Base-by-base conservation (phyloP, 495 filamentous ascomycete genomes). In the Talaromyces ruber region DNA sequence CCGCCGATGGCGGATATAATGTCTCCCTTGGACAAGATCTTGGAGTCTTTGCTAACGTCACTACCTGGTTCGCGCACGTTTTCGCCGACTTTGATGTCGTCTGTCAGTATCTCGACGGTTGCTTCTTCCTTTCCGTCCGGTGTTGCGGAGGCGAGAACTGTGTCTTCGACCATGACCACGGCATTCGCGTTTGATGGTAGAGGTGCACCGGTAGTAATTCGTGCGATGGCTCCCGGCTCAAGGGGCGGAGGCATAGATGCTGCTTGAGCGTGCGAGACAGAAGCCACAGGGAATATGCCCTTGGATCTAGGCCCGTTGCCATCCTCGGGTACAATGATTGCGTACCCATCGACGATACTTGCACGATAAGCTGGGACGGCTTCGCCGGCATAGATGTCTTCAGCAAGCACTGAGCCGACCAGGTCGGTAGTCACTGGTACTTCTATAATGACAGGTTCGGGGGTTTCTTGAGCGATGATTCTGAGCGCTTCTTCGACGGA, bases 111-210 rank as follows among this genome's bases (percentile, higher is more conserved):
- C 69, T 96, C 89, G 9, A 98, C 82, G 25, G 88, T 87, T 18
- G 85, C 86, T 73, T 98, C 94, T 73, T 98, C 94, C 61, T 82
- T 79, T 3, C 86, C 89, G 64, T 93, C 91, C 0, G 89, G 85
- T 1, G 90, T 95, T 67, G 81, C 81, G 3, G 81, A 83, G 43
- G 79, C 84, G 11, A 98, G 73, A 1, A 84, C 74, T 0, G 94
- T 98, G 67, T 98, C 94, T 75, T 98, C 94, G 2, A 98, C 94
- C 95, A 98, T 98, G 22, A 97, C 88, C 16, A 98, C 93, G 3
- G 92, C 86, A 43, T 89, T 96, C 12, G 94, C 91, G 4, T 93
- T 91, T 0, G 86, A 84, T 4, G 95, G 94, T 2, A 98, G 76
- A 12, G 94, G 93, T 4, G 95, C 94, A 0, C 94, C 94, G 0